These are phyloP conservation scores for Purpureocillium lavendulum DNA, from an alignment of 2,329 filamentous ascomycete genomes.

Conservation along the genomic window DNA sequence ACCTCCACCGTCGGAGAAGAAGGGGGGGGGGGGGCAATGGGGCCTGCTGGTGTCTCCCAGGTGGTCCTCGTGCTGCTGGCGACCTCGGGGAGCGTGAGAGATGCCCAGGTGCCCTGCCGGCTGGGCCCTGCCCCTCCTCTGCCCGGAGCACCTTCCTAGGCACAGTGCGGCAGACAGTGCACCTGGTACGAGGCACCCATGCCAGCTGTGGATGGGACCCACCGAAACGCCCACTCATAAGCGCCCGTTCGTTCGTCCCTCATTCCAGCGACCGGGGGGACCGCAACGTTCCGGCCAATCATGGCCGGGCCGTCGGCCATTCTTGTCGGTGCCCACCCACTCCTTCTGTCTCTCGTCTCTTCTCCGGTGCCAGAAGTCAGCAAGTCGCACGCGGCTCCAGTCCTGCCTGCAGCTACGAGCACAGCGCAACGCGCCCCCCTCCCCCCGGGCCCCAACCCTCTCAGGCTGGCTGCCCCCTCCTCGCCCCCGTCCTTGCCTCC, in stretches of 20 bases:
- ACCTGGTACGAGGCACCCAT: not conserved
- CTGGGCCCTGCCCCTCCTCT: too few species aligned
- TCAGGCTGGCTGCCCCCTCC: not conserved
- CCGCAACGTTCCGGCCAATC: not conserved
- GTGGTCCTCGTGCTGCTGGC: too few species aligned
- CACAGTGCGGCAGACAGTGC: not conserved
- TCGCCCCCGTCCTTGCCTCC: too few species aligned
- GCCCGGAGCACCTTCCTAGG: too few species aligned
- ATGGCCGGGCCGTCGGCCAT: constrained; percentile 1
- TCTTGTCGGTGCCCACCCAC: constrained; percentile 1
- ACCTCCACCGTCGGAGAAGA: too few species aligned
- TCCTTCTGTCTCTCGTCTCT: not conserved
- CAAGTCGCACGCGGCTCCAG: not conserved
- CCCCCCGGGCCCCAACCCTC: too few species aligned
- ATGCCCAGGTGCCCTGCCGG: too few species aligned
- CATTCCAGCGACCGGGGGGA: constrained; percentile 3
- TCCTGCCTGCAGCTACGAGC: not conserved
- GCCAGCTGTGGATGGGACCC: constrained; percentile 1
- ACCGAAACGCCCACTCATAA: constrained; percentile 1
- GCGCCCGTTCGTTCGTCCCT: constrained; percentile 1
- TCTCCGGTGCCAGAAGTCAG: not conserved
- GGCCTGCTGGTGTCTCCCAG: too few species aligned
- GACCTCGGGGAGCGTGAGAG: too few species aligned
- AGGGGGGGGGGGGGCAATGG: too few species aligned
- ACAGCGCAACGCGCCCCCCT: not conserved